Evolutionary conservation across 106 monocot genomes (phyloP).

Genomic region (Dendrobium officinale): DNA sequence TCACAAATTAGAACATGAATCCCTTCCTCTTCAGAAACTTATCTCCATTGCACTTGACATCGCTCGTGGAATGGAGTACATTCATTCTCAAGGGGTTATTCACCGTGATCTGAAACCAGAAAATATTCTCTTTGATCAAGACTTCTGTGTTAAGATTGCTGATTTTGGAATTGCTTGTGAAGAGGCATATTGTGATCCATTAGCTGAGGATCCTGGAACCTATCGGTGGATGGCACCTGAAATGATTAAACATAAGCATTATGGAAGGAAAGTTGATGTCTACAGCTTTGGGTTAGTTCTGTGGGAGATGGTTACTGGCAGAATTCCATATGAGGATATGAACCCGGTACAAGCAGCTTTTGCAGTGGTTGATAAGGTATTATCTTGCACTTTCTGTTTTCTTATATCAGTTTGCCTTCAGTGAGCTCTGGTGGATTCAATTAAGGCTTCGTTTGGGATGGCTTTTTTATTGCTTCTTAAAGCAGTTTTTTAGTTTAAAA

Average conservation of each 20-base stretch:
- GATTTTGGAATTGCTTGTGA: constrained; percentile 77
- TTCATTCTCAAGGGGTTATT: constrained; percentile 66
- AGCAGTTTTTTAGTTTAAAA: too few relatives aligned
- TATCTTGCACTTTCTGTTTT: background rate
- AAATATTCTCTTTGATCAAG: constrained; percentile 60
- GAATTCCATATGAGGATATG: constrained; percentile 53
- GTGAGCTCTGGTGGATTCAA: too few relatives aligned
- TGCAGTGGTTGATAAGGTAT: constrained; percentile 61
- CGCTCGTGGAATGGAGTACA: constrained; percentile 68
- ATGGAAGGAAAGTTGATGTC: constrained; percentile 63
- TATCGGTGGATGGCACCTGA: constrained; percentile 75
- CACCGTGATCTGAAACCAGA: constrained; percentile 69
- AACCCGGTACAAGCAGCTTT: constrained; percentile 51
- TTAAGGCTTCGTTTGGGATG: too few relatives aligned
- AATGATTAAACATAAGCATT: constrained; percentile 67
- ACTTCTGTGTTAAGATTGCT: constrained; percentile 53
- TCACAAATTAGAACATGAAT: constrained; percentile 32
- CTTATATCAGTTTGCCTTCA: background rate
- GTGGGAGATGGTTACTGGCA: constrained; percentile 65
- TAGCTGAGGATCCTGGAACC: constrained; percentile 52
- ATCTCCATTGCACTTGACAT: constrained; percentile 51
- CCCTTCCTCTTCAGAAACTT: constrained; percentile 41
- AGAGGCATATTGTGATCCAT: constrained; percentile 43
- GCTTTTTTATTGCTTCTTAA: too few relatives aligned
- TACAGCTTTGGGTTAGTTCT: constrained; percentile 67